These are phyloP conservation scores for Phytophthora syringae DNA, from an alignment of 352 stramenopile genomes.

Conservation along the genomic window DNA sequence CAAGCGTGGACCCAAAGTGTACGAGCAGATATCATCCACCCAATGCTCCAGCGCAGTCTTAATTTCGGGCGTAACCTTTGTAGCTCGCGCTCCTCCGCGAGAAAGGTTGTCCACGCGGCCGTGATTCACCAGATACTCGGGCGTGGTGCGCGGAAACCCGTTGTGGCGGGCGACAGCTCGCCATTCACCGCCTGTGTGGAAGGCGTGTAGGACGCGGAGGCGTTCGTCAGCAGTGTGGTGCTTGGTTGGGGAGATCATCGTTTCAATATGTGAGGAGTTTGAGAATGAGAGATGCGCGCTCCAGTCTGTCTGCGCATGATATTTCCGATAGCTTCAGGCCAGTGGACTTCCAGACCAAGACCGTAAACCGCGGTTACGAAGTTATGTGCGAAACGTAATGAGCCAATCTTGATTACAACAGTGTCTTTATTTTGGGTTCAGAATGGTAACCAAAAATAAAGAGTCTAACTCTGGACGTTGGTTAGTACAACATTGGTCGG, in stretches of 20 bases:
- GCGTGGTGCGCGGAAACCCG: background rate
- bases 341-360: too few species aligned
- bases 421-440: too few species aligned
- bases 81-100: background rate
- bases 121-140: background rate
- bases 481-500: too few species aligned
- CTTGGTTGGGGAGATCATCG: background rate
- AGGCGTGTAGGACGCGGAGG: slow-evolving; percentile 2
- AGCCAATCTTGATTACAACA: too few species aligned
- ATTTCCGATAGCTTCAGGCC: too few species aligned
- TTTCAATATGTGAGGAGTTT: too few species aligned
- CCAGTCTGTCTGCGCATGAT: too few species aligned
- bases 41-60: background rate
- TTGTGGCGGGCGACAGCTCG: background rate
- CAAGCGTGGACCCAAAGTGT: background rate
- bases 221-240: background rate
- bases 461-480: too few species aligned
- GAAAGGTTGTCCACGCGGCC: background rate
- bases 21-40: slow-evolving; percentile 1
- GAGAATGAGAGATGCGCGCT: too few species aligned
- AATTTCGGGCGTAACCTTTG: slow-evolving; percentile 1
- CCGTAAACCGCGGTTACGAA: too few species aligned
- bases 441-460: too few species aligned
- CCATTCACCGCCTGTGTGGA: background rate
- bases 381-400: too few species aligned